phyloP scores from a whole-genome alignment of 1,284 basidiomycete genomes.

The Ganoderma meredithae region DNA sequence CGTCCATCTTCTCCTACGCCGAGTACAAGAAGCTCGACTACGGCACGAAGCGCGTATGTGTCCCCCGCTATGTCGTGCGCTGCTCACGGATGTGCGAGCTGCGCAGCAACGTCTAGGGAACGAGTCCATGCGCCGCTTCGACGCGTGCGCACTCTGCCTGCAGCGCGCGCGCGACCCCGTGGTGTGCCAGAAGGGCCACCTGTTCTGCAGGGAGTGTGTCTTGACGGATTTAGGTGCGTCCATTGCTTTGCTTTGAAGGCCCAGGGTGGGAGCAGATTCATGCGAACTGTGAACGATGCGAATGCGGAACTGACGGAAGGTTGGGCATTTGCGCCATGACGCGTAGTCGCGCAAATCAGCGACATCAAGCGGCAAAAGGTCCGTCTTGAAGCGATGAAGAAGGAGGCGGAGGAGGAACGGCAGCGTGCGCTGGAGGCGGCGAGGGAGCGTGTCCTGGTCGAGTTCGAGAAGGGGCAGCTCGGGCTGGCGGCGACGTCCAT shows the following conservation, averaged over 20 bases:
- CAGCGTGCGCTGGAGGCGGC: conserved; percentile 72
- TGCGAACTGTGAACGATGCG: neutral
- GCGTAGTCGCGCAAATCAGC: conserved; percentile 83
- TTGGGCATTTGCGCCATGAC: too few species aligned
- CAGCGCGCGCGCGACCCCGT: conserved; percentile 82
- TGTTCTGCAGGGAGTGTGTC: conserved; percentile 92
- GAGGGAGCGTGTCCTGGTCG: conserved; percentile 82
- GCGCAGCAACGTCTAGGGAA: conserved; percentile 83
- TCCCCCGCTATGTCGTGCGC: neutral
- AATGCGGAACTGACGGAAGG: neutral
- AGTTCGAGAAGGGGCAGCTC: conserved; percentile 87
- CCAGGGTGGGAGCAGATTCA: neutral
- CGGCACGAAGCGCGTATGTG: conserved; percentile 75
- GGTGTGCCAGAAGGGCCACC: conserved; percentile 84
- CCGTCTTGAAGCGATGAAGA: conserved; percentile 74
- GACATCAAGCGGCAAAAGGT: conserved; percentile 88
- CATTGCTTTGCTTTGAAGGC: neutral
- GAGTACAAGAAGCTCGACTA: conserved; percentile 86
- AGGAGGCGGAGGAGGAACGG: conserved; percentile 79
- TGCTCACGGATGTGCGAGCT: conserved; percentile 29
- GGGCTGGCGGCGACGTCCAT: conserved; percentile 57
- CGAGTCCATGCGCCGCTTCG: conserved; percentile 90
- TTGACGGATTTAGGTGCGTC: conserved; percentile 76
- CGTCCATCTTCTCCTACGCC: conserved; percentile 86
- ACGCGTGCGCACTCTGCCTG: conserved; percentile 87